Base-by-base conservation (phyloP, 768 basidiomycete species). In the Mrakia frigida region DNA sequence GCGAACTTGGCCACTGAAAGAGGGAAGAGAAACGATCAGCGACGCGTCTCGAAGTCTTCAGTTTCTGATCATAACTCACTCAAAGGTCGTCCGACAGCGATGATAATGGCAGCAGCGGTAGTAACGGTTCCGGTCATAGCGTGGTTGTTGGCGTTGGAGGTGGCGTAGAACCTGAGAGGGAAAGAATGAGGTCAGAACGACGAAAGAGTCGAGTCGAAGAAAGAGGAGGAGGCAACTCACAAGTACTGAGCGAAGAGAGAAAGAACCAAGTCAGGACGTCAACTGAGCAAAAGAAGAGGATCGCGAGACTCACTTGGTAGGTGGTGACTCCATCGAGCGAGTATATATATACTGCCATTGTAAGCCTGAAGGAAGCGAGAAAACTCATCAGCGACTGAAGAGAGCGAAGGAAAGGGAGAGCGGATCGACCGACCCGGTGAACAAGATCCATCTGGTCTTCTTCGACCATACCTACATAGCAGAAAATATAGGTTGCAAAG, bases 1-100 rank as follows among this genome's bases (percentile, higher is more conserved):
- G 90, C 88, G 59, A 91, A 82, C 82, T 91, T 91, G 0, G 91
- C 90, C 78, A 91, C n/a, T n/a, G n/a, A n/a, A n/a, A n/a, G n/a
- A n/a, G n/a, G n/a, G n/a, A n/a, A n/a, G n/a, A n/a, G n/a, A n/a
- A n/a, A n/a, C n/a, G n/a, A n/a, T n/a, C n/a, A n/a, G n/a, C n/a
- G n/a, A n/a, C n/a, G n/a, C n/a, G n/a, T n/a, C n/a, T n/a, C n/a
- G n/a, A n/a, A n/a, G n/a, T n/a, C n/a, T n/a, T n/a, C n/a, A n/a
- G n/a, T n/a, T n/a, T n/a, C n/a, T n/a, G n/a, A n/a, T n/a, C n/a
- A n/a, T n/a, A n/a, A n/a, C n/a, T n/a, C n/a, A n/a, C n/a, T 88
- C 50, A 90, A 85, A 1, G 91, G 91, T 83, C 92, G 91, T 31
- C 85, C 85, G 39, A 87, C 84, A 50, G 86, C 87, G 61, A 28